Evolutionary conservation across 768 basidiomycete genomes (phyloP), one percentile per base, ranked within the genome.

Genomic region (Rubroboletus satanas): DNA sequence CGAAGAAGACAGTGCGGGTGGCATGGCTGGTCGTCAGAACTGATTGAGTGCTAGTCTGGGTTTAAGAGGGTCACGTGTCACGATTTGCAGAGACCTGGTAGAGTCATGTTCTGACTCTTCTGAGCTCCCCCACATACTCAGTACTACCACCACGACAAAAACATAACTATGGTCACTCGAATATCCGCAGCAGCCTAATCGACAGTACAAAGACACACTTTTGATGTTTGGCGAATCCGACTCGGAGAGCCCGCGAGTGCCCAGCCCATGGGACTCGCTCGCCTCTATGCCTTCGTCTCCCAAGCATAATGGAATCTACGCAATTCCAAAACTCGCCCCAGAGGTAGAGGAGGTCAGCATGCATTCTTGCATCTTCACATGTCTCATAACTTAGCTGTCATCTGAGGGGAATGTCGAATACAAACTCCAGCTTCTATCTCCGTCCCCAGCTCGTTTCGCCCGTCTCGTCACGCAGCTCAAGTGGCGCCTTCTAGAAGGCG

Each of bases 401-500:
- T 39, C 26, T 21, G 76, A 88, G 72, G 93, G 93, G 9, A 94
- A 93, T 64, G 84, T 97, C 55, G 93, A 97, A 71, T 97, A 97
- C 77, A 97, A 97, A 72, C 81, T 96, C 33, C 91, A 93, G 68
- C 84, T 96, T 21, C 80, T 93, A 38, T 77, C 84, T 46, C 91
- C 93, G 0, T 79, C 88, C 14, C 82, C 83, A 0, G 78, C 83
- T 5, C 89, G 90, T 45, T 91, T 92, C 61, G 80, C 82, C 4
- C 83, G 87, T 56, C 86, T 98, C 21, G 90, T 93, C 52, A 98
- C 95, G 0, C 95, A 98, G 73, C 83, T 97, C 71, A 94, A 96
- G 66, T 98, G 96, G 94, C 83, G 95, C 3, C 79, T 94, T 9
- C 81, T 90, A 45, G 88, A 93, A 67, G 92, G 92, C 15, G 84